Evolutionary conservation across 768 basidiomycete genomes (phyloP).

Genomic region (Tricholoma hemisulphureum): DNA sequence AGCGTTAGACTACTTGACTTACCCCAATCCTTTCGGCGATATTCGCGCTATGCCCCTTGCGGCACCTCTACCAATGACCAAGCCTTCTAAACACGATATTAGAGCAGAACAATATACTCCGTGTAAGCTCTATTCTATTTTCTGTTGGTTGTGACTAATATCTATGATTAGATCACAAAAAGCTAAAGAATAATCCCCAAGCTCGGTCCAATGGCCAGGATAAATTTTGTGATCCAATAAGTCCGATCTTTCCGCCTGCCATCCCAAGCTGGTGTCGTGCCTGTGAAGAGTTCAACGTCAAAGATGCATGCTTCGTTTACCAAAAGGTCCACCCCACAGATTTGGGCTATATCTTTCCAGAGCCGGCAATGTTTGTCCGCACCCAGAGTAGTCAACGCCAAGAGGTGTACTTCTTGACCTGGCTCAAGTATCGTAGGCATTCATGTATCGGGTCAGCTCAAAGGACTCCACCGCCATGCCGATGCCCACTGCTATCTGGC

Average conservation of each 20-base stretch:
- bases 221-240: not conserved
- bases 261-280: not conserved
- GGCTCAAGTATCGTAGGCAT: constrained; percentile 4
- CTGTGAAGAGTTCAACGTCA: not conserved
- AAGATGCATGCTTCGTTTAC: not conserved
- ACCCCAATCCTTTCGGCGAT: not conserved
- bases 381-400: not conserved
- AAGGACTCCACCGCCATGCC: not conserved
- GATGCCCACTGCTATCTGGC: constrained; percentile 10
- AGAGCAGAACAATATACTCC: not conserved
- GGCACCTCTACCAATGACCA: not conserved
- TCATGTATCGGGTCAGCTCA: constrained; percentile 1
- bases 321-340: not conserved
- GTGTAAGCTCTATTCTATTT: not conserved
- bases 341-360: constrained; percentile 7
- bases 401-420: not conserved
- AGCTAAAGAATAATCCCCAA: not conserved
- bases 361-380: constrained; percentile 3
- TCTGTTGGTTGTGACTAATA: not conserved
- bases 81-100: not conserved
- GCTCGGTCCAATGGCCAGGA: not conserved
- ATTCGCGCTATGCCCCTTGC: not conserved
- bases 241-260: not conserved
- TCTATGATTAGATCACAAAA: not conserved
- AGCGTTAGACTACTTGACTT: not conserved